phyloP scores from a whole-genome alignment of 2,329 filamentous ascomycete genomes.

The Dactylellina drechsleri region DNA sequence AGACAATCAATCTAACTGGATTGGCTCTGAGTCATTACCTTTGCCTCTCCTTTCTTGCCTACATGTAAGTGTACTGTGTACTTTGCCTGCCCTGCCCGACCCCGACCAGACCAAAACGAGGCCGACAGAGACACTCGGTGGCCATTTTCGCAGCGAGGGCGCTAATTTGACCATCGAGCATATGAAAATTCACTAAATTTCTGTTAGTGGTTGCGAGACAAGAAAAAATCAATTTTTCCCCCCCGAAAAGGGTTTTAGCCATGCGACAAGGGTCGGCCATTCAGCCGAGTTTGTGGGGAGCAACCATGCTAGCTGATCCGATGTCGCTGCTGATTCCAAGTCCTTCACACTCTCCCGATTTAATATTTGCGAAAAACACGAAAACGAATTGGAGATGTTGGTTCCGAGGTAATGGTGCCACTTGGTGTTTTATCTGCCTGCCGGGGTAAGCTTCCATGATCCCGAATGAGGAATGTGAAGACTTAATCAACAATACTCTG shows the following conservation, averaged over 20 bases:
- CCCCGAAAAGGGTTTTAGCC: constrained; percentile 49
- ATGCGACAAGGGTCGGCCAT: constrained; percentile 64
- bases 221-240: constrained; percentile 37
- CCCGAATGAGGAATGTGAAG: too few species aligned
- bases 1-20: background rate
- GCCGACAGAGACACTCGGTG: constrained; percentile 24
- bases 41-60: background rate
- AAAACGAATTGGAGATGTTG: too few species aligned
- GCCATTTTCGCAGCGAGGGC: constrained; percentile 7
- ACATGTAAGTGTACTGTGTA: too few species aligned
- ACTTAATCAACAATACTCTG: too few species aligned
- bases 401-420: background rate
- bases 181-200: constrained; percentile 16
- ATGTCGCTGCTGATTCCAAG: constrained; percentile 43
- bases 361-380: too few species aligned
- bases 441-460: too few species aligned
- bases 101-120: too few species aligned
- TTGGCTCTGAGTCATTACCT: constrained; percentile 31
- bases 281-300: constrained; percentile 56
- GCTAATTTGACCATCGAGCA: constrained; percentile 9
- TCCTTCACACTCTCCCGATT: background rate
- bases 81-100: too few species aligned
- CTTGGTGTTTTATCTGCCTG: too few species aligned
- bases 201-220: background rate
- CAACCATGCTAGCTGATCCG: constrained; percentile 39